Evolutionary conservation across 2,329 filamentous ascomycete species (phyloP).

Genomic region (Mycosphaerella sp.): DNA sequence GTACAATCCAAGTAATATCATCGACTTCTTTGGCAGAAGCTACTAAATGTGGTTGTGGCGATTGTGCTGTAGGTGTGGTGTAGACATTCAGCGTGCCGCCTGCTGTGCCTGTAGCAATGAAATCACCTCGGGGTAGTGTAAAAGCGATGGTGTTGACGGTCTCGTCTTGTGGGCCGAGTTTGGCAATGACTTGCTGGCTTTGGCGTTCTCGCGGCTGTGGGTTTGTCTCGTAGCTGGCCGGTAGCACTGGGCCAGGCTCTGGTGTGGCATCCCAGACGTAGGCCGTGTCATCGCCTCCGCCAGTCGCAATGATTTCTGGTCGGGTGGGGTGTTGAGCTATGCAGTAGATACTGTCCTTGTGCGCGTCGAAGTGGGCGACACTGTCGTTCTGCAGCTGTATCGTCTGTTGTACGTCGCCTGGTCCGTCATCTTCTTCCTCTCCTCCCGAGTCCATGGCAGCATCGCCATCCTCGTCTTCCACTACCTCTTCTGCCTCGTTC

Average conservation of each 20-base stretch:
- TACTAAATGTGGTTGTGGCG: constrained; percentile 49
- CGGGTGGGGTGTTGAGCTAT: constrained; percentile 86
- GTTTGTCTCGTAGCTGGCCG: constrained; percentile 64
- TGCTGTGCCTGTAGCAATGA: constrained; percentile 76
- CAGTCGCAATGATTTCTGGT: constrained; percentile 74
- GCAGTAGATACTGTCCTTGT: constrained; percentile 88
- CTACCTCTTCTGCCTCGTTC: constrained; percentile 72
- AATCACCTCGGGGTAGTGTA: constrained; percentile 74
- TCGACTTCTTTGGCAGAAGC: constrained; percentile 82
- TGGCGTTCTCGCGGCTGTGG: constrained; percentile 52
- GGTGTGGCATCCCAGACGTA: constrained; percentile 78
- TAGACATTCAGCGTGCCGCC: constrained; percentile 70
- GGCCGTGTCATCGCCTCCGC: constrained; percentile 77
- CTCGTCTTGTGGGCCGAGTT: constrained; percentile 84
- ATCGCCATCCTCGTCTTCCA: constrained; percentile 51
- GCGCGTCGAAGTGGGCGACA: constrained; percentile 80
- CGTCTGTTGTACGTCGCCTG: constrained; percentile 49
- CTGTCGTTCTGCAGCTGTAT: constrained; percentile 86
- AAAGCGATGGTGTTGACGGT: constrained; percentile 83
- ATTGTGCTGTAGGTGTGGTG: constrained; percentile 25
- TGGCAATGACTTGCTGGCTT: constrained; percentile 60
- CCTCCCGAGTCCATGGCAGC: constrained; percentile 77
- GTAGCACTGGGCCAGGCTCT: constrained; percentile 58
- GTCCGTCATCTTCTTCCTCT: constrained; percentile 47
- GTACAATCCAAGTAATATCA: constrained; percentile 83